Percentiles rank a stretch among this genome's conserved stretches.
phyloP scores from a whole-genome alignment of 2,329 filamentous ascomycete genomes.

The Microsporum ferrugineum region DNA sequence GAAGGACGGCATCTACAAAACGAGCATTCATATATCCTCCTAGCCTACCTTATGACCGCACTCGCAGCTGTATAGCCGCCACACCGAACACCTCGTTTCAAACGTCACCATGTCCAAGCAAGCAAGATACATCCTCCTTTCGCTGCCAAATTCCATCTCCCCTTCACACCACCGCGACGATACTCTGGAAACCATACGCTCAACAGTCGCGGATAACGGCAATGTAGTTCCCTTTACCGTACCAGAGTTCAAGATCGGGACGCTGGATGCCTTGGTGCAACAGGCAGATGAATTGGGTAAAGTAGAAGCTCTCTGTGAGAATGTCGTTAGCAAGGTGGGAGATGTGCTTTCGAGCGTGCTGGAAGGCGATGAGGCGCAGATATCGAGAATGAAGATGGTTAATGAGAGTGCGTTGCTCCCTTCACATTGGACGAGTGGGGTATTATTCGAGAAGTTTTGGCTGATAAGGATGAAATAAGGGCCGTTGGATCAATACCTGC shows the following conservation, averaged over 20 bases:
- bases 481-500: conserved; percentile 87
- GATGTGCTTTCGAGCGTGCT: conserved; percentile 75
- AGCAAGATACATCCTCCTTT: conserved; percentile 71
- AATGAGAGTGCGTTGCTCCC: conserved; percentile 62
- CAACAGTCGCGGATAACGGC: conserved; percentile 62
- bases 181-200: conserved; percentile 62
- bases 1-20: neutral
- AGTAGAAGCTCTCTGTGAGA: conserved; percentile 67
- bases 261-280: conserved; percentile 84
- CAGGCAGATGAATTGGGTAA: conserved; percentile 92
- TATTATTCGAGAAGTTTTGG: conserved; percentile 6
- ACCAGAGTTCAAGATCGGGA: conserved; percentile 95
- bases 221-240: conserved; percentile 66
- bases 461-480: conserved; percentile 42
- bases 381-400: conserved; percentile 78
- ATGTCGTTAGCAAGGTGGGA: conserved; percentile 74
- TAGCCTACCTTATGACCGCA: neutral
- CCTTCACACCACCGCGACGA: conserved; percentile 70
- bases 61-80: neutral
- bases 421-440: conserved; percentile 6
- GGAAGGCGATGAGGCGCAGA: conserved; percentile 71
- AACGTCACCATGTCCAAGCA: conserved; percentile 31
- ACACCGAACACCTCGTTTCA: neutral
- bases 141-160: conserved; percentile 76
- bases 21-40: neutral